Evolutionary conservation across 2,329 filamentous ascomycete genomes (phyloP).

Genomic region (Curvularia sp.): DNA sequence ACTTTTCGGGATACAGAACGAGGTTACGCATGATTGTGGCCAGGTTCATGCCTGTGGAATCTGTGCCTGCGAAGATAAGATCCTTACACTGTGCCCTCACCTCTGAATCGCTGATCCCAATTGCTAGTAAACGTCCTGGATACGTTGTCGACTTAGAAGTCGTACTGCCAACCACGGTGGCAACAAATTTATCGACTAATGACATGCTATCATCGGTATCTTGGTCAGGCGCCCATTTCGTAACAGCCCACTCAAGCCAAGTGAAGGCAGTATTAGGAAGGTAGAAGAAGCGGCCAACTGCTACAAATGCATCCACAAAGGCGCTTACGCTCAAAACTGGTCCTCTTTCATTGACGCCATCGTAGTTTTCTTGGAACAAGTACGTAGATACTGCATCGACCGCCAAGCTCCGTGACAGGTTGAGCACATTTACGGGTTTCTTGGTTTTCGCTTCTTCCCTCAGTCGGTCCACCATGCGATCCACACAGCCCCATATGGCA

Average conservation of each 20-base stretch:
- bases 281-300: slow-evolving; percentile 63
- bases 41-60: slow-evolving; percentile 41
- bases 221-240: slow-evolving; percentile 47
- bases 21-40: slow-evolving; percentile 34
- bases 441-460: slow-evolving; percentile 40
- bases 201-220: slow-evolving; percentile 47
- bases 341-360: slow-evolving; percentile 53
- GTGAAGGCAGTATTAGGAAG: slow-evolving; percentile 55
- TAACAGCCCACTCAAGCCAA: slow-evolving; percentile 49
- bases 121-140: slow-evolving; percentile 57
- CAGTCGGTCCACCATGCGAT: slow-evolving; percentile 54
- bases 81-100: slow-evolving; percentile 62
- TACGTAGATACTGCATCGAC: slow-evolving; percentile 64
- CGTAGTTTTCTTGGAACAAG: slow-evolving; percentile 61
- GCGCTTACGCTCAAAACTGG: slow-evolving; percentile 51
- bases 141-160: slow-evolving; percentile 53
- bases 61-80: slow-evolving; percentile 49
- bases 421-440: slow-evolving; percentile 58
- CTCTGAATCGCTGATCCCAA: slow-evolving; percentile 55
- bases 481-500: slow-evolving; percentile 53
- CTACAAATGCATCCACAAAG: slow-evolving; percentile 64
- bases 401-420: slow-evolving; percentile 59
- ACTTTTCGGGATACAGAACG: slow-evolving; percentile 28
- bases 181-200: slow-evolving; percentile 56
- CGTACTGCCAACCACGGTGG: slow-evolving; percentile 49